Evolutionary conservation across 1,284 basidiomycete genomes (phyloP).

Genomic region (Phlebopus sp.): DNA sequence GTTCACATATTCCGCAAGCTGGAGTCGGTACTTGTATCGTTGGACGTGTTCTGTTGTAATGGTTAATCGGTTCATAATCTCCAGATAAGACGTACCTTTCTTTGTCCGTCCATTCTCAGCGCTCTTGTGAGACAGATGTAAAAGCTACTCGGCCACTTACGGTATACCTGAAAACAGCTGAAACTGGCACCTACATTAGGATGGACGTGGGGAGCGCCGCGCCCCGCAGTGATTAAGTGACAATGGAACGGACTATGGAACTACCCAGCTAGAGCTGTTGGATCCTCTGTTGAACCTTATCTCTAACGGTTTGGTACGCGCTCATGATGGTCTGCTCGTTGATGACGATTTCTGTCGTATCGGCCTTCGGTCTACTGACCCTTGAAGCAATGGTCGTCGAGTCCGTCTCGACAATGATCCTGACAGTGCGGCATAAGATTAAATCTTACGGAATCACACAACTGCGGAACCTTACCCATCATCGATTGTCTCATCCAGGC

Average conservation of each 20-base stretch:
- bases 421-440: conserved; percentile 34
- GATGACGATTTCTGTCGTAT: conserved; percentile 95
- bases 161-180: too few relatives aligned
- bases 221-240: neutral
- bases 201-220: too few relatives aligned
- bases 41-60: neutral
- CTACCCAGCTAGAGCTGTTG: conserved; percentile 41
- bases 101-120: neutral
- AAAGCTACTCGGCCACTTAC: too few relatives aligned
- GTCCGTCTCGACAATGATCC: conserved; percentile 97
- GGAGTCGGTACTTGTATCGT: neutral
- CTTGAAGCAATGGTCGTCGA: conserved; percentile 91
- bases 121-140: neutral
- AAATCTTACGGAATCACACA: neutral
- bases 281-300: conserved; percentile 67
- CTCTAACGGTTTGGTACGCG: conserved; percentile 89
- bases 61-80: neutral
- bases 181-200: too few relatives aligned
- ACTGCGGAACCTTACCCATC: conserved; percentile 75
- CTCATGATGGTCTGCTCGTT: conserved; percentile 96
- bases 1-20: conserved; percentile 8
- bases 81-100: neutral
- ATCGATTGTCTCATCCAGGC: conserved; percentile 96
- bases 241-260: conserved; percentile 12
- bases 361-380: conserved; percentile 89